Base-by-base conservation (phyloP, 1,284 basidiomycete species). In the Butyriboletus appendiculatus region DNA sequence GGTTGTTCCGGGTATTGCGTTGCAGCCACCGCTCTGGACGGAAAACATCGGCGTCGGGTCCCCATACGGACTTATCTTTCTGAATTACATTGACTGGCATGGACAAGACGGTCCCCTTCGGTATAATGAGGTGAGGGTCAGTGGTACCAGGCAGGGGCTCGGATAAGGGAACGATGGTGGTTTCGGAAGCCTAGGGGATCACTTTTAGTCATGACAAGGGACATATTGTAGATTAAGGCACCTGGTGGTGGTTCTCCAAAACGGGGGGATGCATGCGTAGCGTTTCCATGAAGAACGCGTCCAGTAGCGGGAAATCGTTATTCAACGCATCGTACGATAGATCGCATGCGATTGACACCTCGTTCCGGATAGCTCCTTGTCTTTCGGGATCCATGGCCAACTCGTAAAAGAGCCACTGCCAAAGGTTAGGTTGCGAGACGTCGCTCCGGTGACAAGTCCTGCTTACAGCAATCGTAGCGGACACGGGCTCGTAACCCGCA, bases 401-500 rank as follows among this genome's bases (percentile, higher is more conserved):
- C 59, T 85, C 84, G 50, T 82, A 82, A 12, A 85, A 67, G 41
- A 78, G 66, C 83, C 83, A 85, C 82, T 84, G 49, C 5, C 32
- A 41, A 48, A 10, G 30, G 18, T 56, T 11, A 56, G 42, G n/a
- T 56, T 38, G 30, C n/a, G 18, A 52, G 5, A 48, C n/a, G 39
- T 48, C 40, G 39, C n/a, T 43, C 44, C 24, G 40, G 30, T 52
- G 37, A 45, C 34, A 45, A 5, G 48, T 42, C 49, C 44, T 41
- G 22, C 74, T 66, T 65, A 82, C 82, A 28, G 80, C 74, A 44
- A 82, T 71, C 16, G 77, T 67, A 3, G 80, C 79, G 47, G 82
- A 83, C 12, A 84, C 78, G 4, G 83, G 78, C 60, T 84, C 82
- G 56, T 82, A 85, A n/a, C 78, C 83, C n/a, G 82, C 82, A 37